Conservation (phyloP, 2,329 filamentous ascomycete species). For the Microsporum audouinii region DNA sequence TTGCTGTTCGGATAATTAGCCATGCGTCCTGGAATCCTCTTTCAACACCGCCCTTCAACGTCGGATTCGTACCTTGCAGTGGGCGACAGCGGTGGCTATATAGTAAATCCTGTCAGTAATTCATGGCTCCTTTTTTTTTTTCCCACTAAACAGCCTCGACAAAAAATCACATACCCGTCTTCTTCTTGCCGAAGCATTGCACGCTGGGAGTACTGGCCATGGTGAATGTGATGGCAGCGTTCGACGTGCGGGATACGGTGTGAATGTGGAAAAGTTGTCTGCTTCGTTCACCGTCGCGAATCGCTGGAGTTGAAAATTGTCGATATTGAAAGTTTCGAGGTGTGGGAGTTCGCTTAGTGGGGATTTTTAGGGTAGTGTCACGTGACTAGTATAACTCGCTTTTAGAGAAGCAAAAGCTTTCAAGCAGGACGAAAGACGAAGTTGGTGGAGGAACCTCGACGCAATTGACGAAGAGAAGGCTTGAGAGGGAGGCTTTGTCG, state of each 20-base stretch:
- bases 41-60: neutral
- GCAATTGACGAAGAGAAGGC: neutral
- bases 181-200: conserved; percentile 99
- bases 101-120: conserved; percentile 23
- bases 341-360: conserved; percentile 35
- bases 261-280: conserved; percentile 10
- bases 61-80: conserved; percentile 63
- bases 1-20: conserved; percentile 38
- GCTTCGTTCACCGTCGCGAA: conserved; percentile 23
- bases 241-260: conserved; percentile 30
- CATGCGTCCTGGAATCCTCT: neutral
- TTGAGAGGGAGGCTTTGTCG: neutral
- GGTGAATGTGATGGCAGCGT: conserved; percentile 33
- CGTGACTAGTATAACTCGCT: conserved; percentile 17
- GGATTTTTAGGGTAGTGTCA: conserved; percentile 25
- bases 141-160: neutral
- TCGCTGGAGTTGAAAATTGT: conserved; percentile 22
- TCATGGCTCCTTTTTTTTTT: conserved; percentile 3
- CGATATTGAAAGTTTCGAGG: conserved; percentile 20
- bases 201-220: conserved; percentile 72
- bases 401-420: neutral
- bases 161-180: conserved; percentile 46
- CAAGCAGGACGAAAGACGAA: neutral
- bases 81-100: conserved; percentile 71
- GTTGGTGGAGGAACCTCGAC: neutral